phyloP scores from a whole-genome alignment of 140 eudicot species.

The Stevia rebaudiana region DNA sequence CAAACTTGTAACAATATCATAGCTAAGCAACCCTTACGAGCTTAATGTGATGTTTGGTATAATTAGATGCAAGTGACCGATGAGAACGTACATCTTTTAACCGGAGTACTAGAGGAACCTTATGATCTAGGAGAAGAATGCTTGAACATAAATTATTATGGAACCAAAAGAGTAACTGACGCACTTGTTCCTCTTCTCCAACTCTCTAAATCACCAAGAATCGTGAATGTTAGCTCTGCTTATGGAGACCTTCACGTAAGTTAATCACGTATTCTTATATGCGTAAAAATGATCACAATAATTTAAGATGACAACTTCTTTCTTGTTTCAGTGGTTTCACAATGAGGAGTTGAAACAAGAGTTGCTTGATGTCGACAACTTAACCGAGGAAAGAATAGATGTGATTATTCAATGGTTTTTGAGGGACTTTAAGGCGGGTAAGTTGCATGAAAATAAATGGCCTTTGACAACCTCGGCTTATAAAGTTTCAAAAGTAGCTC shows the following conservation, averaged over 20 bases:
- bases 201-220: constrained; percentile 20
- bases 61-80: constrained; percentile 9
- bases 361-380: constrained; percentile 10
- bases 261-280: not conserved
- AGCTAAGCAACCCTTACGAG: not conserved
- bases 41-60: not conserved
- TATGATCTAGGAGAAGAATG: constrained; percentile 24
- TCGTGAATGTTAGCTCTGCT: constrained; percentile 18
- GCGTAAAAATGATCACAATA: not conserved
- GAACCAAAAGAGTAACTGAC: constrained; percentile 19
- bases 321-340: constrained; percentile 17
- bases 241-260: constrained; percentile 18
- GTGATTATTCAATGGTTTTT: constrained; percentile 20
- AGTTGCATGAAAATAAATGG: constrained; percentile 24
- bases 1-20: not conserved
- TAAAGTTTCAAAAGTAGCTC: constrained; percentile 22
- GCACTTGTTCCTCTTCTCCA: constrained; percentile 25
- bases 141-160: constrained; percentile 17
- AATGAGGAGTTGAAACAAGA: constrained; percentile 28
- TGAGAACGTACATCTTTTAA: constrained; percentile 12
- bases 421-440: constrained; percentile 23
- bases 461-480: constrained; percentile 22
- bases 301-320: not conserved
- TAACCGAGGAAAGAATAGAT: constrained; percentile 21
- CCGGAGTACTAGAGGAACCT: constrained; percentile 7